Percentiles rank a stretch among this genome's conserved stretches.
Evolutionary conservation across 2,329 filamentous ascomycete species (phyloP).

Genomic region (Chrysoporthe cubensis): DNA sequence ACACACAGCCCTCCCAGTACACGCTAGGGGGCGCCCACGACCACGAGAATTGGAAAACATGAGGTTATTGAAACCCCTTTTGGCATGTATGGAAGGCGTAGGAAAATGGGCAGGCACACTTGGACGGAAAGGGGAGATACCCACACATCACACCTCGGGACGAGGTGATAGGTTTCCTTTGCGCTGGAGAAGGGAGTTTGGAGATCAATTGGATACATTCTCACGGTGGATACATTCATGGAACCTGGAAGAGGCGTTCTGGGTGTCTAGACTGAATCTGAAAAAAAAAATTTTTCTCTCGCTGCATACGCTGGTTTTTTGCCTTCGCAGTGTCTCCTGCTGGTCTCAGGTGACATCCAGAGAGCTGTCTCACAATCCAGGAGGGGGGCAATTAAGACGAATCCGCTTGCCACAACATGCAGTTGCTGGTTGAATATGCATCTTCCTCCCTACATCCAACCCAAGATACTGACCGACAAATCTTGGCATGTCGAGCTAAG

Average conservation of each 20-base stretch:
- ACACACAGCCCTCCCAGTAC: constrained; percentile 10
- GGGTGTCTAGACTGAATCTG: background rate
- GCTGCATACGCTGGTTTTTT: background rate
- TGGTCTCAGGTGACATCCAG: background rate
- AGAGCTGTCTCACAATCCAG: background rate
- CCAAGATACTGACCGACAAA: constrained; percentile 6
- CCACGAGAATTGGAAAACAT: constrained; percentile 15
- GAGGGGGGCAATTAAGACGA: background rate
- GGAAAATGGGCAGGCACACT: constrained; percentile 16
- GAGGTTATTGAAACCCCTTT: constrained; percentile 9
- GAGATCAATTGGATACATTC: background rate
- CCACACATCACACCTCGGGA: constrained; percentile 21
- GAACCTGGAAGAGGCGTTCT: background rate
- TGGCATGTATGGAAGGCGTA: constrained; percentile 20
- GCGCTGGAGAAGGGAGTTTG: constrained; percentile 4
- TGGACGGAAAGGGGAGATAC: constrained; percentile 17
- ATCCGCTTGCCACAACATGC: background rate
- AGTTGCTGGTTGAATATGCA: background rate
- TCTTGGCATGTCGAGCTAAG: constrained; percentile 1
- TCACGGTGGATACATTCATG: background rate
- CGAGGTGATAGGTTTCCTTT: constrained; percentile 7
- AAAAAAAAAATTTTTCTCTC: constrained; percentile 1
- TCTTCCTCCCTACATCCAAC: background rate
- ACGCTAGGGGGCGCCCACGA: constrained; percentile 12
- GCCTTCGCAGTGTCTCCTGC: too few species aligned